These are phyloP conservation scores for Phytophthora tentaculata DNA, from an alignment of 352 stramenopile genomes.

Conservation along the genomic window DNA sequence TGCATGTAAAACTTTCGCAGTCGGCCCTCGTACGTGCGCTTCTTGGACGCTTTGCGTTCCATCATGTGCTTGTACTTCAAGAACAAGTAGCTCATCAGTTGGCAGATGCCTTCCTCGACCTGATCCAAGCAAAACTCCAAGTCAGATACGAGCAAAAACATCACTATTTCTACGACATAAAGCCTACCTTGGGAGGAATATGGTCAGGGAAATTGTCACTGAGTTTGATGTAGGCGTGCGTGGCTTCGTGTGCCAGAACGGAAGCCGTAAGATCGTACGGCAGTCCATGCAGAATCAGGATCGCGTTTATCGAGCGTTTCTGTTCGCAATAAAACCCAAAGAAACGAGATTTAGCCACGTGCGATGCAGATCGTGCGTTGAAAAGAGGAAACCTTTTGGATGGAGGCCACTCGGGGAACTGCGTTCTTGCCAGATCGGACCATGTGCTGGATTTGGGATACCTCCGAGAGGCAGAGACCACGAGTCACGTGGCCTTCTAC, in stretches of 20 bases:
- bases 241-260: conserved; percentile 77
- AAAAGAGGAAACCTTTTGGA: conserved; percentile 50
- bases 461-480: conserved; percentile 61
- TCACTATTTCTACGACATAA: conserved; percentile 1
- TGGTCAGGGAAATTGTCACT: conserved; percentile 68
- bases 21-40: conserved; percentile 42
- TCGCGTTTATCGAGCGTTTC: conserved; percentile 73
- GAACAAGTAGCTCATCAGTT: conserved; percentile 80
- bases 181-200: conserved; percentile 46
- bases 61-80: conserved; percentile 77
- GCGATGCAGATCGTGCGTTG: neutral
- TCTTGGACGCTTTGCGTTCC: conserved; percentile 42
- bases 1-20: conserved; percentile 73
- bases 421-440: conserved; percentile 43
- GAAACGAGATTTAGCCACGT: conserved; percentile 1
- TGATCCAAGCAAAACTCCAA: conserved; percentile 1
- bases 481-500: conserved; percentile 50
- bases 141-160: conserved; percentile 11
- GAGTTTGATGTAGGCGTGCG: conserved; percentile 78
- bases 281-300: conserved; percentile 75
- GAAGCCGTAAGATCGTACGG: conserved; percentile 78
- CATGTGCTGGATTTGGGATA: conserved; percentile 62
- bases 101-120: conserved; percentile 74
- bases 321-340: conserved; percentile 12
- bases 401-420: conserved; percentile 48